Base-by-base conservation (phyloP, 1,284 basidiomycete genomes). In the Marasmius oreades region DNA sequence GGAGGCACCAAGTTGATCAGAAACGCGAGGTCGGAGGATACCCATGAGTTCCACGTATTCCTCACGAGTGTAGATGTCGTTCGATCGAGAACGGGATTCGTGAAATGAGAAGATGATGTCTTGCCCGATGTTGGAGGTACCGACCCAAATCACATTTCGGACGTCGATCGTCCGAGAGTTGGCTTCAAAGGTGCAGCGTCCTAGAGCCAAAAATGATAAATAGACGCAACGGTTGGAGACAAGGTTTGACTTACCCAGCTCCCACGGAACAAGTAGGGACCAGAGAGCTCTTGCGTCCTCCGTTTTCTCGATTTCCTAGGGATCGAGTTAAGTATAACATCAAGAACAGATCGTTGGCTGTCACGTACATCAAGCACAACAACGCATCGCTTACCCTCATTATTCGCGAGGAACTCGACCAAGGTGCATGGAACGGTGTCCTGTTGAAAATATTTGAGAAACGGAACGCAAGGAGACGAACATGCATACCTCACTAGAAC, bases 211-310 rank as follows among this genome's bases (percentile, higher is more conserved):
- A 55, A 24, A 11, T 31, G 12, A 43, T n/a, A 63, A 18, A 20
- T 26, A 18, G 31, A n/a, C 11, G n/a, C n/a, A n/a, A n/a, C n/a
- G n/a, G n/a, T n/a, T 53, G 48, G 31, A 31, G n/a, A 34, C 5
- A 34, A 18, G 28, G 51, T 10, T 14, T 37, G 5, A 64, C 72
- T 58, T 62, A 82, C 84, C 90, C 16, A 88, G 74, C 67, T 92
- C 90, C 89, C 89, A 92, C 31, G 90, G 90, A 79, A 91, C 88
- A 45, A 92, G 75, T 20, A 92, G 69, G 18, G 90, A 86, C 73
- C 85, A 89, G 33, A 90, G 71, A 2, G 81, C 80, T 62, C 85
- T 88, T 61, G 86, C 80, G 60, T 91, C 84, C 53, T 81, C 80
- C 0, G 82, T 82, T 69, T 92, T 92, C 72, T 92, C 89, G 60